Base-by-base conservation (phyloP, 495 filamentous ascomycete genomes). In the Hypoxylon lenormandii region DNA sequence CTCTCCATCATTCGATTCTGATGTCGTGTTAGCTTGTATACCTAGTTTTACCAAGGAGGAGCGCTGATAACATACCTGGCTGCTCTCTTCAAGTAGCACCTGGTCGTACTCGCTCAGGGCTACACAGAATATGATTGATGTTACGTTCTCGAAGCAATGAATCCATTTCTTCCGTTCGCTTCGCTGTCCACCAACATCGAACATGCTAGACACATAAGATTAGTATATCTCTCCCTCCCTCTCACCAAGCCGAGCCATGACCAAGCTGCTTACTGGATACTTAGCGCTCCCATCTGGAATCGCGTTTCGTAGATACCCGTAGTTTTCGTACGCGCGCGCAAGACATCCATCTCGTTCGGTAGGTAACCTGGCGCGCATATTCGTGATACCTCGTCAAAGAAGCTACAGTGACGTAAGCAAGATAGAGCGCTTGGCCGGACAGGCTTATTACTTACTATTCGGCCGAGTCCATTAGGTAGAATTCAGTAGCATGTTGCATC, bases 101-200 rank as follows among this genome's bases (percentile, higher is more conserved):
- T 98, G 95, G 74, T 98, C 95, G 77, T 98, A 98, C 78, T 98
- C 95, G 83, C 96, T 98, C 69, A 98, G 82, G 16, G 95, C 96
- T 45, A 98, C 95, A 72, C 95, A 98, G 82, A 98, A 98, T 72
- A 98, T 98, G 78, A 98, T 98, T n/a, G 95, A 98, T 8, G 95
- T 98, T 68, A 98, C 95, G 69, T 97, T 97, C 77, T 98, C 95
- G 77, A 98, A 98, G 82, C 95, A 98, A 80, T 98, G 95, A 73
- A 98, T 98, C 95, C 95, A 98, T 80, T 98, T 98, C 81, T 98
- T 98, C 55, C 95, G 88, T 77, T 98, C 95, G 77, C 93, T 97
- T 70, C 95, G 84, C 81, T 98, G 95, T 30, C 95, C 95, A 60
- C 95, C 95, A 18, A 98, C 95, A 77, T 98, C 95, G 76, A 98